phyloP scores from a whole-genome alignment of 176 grass and related monocot species.

The sorghum (Sorghum bicolor) region Sorghum_bicolor_NCBIv3 NC_012872.2:54137501-54138000 shows the following conservation, averaged over 20 bases:
- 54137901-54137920: constrained; percentile 81
- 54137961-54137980: constrained; percentile 69
- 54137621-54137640: not conserved
- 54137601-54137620: not conserved
- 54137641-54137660: constrained; percentile 50
- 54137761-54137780: constrained; percentile 63
- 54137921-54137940: constrained; percentile 57
- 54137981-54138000: constrained; percentile 90
- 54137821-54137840: too few species aligned
- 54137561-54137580: not conserved
- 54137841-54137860: not conserved
- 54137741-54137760: constrained; percentile 66
- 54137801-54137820: not conserved
- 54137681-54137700: constrained; percentile 47
- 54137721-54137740: constrained; percentile 62
- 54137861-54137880: not conserved
- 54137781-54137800: not conserved
- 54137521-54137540: constrained; percentile 60
- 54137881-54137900: not conserved
- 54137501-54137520: constrained; percentile 82
- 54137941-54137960: constrained; percentile 54
- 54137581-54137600: not conserved
- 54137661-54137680: constrained; percentile 60
- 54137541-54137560: not conserved
- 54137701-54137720: constrained; percentile 52